phyloP scores from a whole-genome alignment of 371 early-diverging fungal genomes.

The Dichotomocladium elegans region DNA sequence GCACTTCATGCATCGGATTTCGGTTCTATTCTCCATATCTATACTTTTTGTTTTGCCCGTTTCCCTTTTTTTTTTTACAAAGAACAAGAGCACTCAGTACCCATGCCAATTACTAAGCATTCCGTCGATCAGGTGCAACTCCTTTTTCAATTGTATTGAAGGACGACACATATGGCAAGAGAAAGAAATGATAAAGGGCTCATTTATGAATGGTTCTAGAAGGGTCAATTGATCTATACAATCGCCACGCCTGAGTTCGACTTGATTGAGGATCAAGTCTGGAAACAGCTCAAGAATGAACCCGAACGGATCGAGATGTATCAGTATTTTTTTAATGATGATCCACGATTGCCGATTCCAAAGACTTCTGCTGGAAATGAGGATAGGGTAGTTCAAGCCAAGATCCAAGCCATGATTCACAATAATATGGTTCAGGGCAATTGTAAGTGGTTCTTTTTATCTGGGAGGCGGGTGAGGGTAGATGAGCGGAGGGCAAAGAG shows the following conservation, averaged over 20 bases:
- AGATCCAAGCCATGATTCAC: conserved; percentile 10
- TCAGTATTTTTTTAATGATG: conserved; percentile 11
- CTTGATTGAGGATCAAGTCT: neutral
- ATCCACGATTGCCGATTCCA: neutral
- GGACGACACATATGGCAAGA: no score
- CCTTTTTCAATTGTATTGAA: no score
- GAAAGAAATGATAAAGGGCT: no score
- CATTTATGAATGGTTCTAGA: no score
- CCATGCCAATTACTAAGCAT: no score
- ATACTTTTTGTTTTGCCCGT: no score
- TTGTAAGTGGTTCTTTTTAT: conserved; percentile 8
- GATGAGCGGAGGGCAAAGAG: neutral
- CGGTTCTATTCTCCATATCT: no score
- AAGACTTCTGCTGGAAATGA: neutral
- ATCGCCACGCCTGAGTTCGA: neutral
- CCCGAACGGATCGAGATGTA: conserved; percentile 13
- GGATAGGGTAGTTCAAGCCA: conserved; percentile 3
- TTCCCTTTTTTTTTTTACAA: no score
- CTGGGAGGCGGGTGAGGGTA: neutral
- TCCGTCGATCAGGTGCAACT: no score
- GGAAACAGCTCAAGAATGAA: neutral
- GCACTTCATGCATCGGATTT: no score
- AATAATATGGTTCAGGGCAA: conserved; percentile 11
- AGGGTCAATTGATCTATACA: neutral
- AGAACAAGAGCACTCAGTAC: no score